Conservation (phyloP, 2,329 filamentous ascomycete genomes). For the Microcera coccophila region DNA sequence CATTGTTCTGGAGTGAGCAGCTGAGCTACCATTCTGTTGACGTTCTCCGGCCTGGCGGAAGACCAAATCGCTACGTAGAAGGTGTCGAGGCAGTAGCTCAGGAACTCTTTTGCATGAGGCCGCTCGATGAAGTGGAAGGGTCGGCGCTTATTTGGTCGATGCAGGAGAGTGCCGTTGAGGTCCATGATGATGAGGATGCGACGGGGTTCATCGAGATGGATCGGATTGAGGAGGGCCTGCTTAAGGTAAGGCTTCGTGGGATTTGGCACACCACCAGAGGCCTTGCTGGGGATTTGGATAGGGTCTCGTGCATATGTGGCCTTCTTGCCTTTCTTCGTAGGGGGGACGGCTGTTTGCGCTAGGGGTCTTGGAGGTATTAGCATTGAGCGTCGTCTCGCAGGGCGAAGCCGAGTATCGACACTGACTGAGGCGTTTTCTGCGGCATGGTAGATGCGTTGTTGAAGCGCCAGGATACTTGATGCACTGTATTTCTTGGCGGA, state of each 20-base stretch:
- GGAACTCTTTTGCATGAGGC: constrained; percentile 64
- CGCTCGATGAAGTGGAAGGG: constrained; percentile 59
- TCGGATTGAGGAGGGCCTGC: constrained; percentile 45
- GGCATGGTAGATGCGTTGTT: no score
- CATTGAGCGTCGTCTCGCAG: no score
- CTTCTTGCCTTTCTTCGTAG: background rate
- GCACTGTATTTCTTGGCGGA: no score
- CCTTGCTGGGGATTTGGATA: constrained; percentile 24
- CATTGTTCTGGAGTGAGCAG: constrained; percentile 57
- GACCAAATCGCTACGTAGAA: constrained; percentile 90
- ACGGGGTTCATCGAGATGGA: constrained; percentile 44
- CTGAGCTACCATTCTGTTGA: constrained; percentile 60
- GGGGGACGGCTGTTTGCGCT: background rate
- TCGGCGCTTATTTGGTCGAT: constrained; percentile 54
- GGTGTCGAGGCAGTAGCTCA: constrained; percentile 67
- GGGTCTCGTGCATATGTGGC: background rate
- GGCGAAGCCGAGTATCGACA: no score
- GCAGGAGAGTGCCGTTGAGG: constrained; percentile 85
- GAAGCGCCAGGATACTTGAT: no score
- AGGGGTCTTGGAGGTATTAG: no score
- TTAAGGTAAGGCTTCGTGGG: constrained; percentile 60
- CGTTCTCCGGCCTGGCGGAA: constrained; percentile 72
- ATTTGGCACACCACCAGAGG: constrained; percentile 57
- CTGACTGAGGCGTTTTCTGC: no score
- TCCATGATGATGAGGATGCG: constrained; percentile 81